Base-by-base conservation (phyloP, 78 protist species). In the Dictyostelium brefeldianum region DNA sequence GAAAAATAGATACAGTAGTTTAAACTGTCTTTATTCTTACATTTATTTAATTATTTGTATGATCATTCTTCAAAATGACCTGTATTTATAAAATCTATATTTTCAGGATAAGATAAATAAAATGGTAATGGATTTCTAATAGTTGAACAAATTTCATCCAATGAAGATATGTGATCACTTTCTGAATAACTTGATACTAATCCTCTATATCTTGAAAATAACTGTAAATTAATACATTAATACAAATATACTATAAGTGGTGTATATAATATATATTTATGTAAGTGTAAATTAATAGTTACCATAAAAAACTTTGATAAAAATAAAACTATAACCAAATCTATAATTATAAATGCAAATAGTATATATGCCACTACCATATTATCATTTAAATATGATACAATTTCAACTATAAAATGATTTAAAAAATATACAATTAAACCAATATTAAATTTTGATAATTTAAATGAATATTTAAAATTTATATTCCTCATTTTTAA, bases 91-190 rank as follows among this genome's bases (percentile, higher is more conserved):
- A 36, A 36, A 36, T 36, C 43, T 36, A 36, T 36, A 59, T 59
- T 59, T n/a, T 59, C 69, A n/a, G 69, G 69, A 59, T 22, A 59
- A 18, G 69, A n/a, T 59, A 59, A 59, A 59, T n/a, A 59, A 59
- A 59, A 59, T 59, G 69, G 69, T n/a, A 59, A n/a, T 22, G 69
- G 69, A 12, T 56, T 56, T 8, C n/a, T 9, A n/a, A 22, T n/a
- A 18, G 31, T 29, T 9, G n/a, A 25, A n/a, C n/a, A 25, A 9
- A 59, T 59, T 22, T 59, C 69, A 22, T 59, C n/a, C n/a, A 59
- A 59, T 59, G 8, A 22, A n/a, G n/a, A 29, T 8, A 59, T n/a
- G 3, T 59, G 69, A 22, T 59, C 69, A 0, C 12, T 22, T 59
- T 59, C 69, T 22, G 8, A 22, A 22, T 5, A 56, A 20, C n/a